Evolutionary conservation across 768 basidiomycete species (phyloP).

Genomic region (Hygrocybe punicea): DNA sequence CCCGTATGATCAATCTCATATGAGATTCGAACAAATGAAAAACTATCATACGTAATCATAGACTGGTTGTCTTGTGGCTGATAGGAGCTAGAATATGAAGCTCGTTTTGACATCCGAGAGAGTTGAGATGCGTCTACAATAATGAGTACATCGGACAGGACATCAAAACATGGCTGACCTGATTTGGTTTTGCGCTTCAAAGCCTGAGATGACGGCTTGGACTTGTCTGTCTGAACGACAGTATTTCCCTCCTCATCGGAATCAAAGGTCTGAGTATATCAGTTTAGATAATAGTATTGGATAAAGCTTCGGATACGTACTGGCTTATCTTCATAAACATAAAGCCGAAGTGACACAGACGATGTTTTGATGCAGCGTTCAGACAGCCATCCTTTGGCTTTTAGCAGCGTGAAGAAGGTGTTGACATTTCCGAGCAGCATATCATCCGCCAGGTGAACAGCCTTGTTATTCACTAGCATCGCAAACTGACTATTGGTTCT

Average conservation of each 20-base stretch:
- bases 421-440: background rate
- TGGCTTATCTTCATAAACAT: background rate
- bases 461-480: background rate
- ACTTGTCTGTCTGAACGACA: no score
- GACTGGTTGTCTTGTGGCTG: background rate
- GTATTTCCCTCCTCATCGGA: no score
- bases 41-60: conserved; percentile 1
- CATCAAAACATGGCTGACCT: no score
- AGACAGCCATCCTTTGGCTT: background rate
- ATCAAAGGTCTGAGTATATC: no score
- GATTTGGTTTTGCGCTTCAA: no score
- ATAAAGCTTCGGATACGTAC: no score
- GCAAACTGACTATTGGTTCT: background rate
- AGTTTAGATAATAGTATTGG: no score
- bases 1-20: background rate
- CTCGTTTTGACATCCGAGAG: background rate
- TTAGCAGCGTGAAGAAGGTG: background rate
- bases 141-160: no score
- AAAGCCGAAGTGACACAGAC: background rate
- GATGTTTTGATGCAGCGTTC: background rate
- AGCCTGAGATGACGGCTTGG: no score
- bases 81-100: background rate
- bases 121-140: background rate
- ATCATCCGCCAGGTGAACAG: background rate
- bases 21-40: background rate